Evolutionary conservation across 257 asterid species (phyloP).

Genomic region (Nicotiana obtusifolia): DNA sequence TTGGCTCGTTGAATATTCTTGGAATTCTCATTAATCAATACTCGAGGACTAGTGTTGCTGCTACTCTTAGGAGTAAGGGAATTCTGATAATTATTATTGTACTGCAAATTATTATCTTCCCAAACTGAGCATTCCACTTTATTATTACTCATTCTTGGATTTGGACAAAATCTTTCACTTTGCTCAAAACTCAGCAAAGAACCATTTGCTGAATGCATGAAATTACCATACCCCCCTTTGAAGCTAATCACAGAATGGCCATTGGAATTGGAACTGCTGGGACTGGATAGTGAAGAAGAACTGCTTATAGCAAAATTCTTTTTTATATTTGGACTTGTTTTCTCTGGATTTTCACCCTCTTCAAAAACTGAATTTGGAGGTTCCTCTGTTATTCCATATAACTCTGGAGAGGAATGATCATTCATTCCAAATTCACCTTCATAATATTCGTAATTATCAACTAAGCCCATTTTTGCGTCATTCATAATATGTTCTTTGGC

Average conservation of each 20-base stretch:
- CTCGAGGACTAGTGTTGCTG: slow-evolving; percentile 16
- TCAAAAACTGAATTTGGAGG: slow-evolving; percentile 9
- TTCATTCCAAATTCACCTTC: slow-evolving; percentile 37
- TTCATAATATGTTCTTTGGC: slow-evolving; percentile 38
- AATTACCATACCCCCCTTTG: slow-evolving; percentile 37
- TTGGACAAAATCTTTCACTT: slow-evolving; percentile 25
- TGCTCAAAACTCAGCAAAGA: slow-evolving; percentile 59
- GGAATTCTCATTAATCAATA: slow-evolving; percentile 30
- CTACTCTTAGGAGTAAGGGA: slow-evolving; percentile 23
- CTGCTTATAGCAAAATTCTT: slow-evolving; percentile 43
- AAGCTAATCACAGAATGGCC: slow-evolving; percentile 53
- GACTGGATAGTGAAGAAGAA: slow-evolving; percentile 68
- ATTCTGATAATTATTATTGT: slow-evolving; percentile 12
- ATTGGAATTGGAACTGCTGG: slow-evolving; percentile 70
- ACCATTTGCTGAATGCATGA: slow-evolving; percentile 32
- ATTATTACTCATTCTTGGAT: slow-evolving; percentile 27
- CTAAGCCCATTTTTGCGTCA: slow-evolving; percentile 38
- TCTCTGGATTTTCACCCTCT: slow-evolving; percentile 44
- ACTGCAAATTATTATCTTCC: slow-evolving; percentile 41
- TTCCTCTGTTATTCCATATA: slow-evolving; percentile 18
- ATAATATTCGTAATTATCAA: slow-evolving; percentile 35
- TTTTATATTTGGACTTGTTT: slow-evolving; percentile 12
- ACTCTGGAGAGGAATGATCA: slow-evolving; percentile 27
- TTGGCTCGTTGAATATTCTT: slow-evolving; percentile 24
- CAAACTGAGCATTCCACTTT: slow-evolving; percentile 45